Evolutionary conservation across 805 yeast genomes (phyloP), one percentile per base, ranked within the genome.

Genomic region (Blastobotrys robertii): DNA sequence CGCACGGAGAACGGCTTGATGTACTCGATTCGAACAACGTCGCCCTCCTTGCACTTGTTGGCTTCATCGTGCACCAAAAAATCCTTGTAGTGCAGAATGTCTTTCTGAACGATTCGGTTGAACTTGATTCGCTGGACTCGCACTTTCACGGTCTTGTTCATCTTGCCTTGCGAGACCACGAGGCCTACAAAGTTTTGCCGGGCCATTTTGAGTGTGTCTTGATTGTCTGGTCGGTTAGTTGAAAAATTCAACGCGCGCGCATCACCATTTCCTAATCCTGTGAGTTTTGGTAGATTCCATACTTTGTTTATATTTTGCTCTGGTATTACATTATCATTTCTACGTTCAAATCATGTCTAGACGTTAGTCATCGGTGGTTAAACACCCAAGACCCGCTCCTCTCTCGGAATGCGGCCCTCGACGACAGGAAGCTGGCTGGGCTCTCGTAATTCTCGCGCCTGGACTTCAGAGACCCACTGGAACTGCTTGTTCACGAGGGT

Each of bases 151-250:
- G 97, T 90, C 68, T 90, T 92, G 65, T 75, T 74, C 96, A 88
- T 92, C 63, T 86, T 86, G 35, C 97, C 97, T 59, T 88, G 97
- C 40, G 96, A 86, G 29, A 87, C 79, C 53, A 90, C 97, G 64
- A 86, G 79, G 37, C 98, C 98, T 38, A 86, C 67, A 58, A 88
- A 85, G 59, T 85, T 84, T 56, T 85, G 95, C 65, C 87, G 79
- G 41, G 94, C 90, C 95, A 85, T 86, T 22, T 16, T 14, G 16
- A n/a, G n/a, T 37, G 30, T 28, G 19, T n/a, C 31, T 34, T 15
- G 12, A 30, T 4, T 30, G 32, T 30, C 8, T 10, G 32, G 12
- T 30, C 9, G 12, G 12, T 30, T 30, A 30, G 13, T 8, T 37
- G 32, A 37, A 37, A 37, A 25, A 12, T 37, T 37, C 31, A 30